A percentile compares a stretch with the other conserved stretches of the same genome.
Evolutionary conservation across 2,329 filamentous ascomycete genomes (phyloP).

Genomic region (Exserohilum rostratum): DNA sequence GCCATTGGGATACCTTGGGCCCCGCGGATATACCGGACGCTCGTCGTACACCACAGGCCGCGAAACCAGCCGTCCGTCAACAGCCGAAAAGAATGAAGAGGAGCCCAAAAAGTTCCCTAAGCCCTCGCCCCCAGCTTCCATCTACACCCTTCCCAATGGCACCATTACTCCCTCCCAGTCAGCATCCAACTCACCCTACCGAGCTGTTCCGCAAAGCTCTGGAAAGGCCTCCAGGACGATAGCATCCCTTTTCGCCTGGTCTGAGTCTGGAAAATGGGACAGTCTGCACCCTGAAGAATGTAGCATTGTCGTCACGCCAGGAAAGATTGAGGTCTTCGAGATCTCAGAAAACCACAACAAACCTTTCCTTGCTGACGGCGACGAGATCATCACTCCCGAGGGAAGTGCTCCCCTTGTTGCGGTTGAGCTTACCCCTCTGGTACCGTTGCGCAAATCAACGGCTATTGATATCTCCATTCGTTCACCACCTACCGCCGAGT

Average conservation of each 20-base stretch:
- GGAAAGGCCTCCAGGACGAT: conserved; percentile 61
- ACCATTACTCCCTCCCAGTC: conserved; percentile 82
- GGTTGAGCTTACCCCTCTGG: conserved; percentile 87
- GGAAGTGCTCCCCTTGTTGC: conserved; percentile 63
- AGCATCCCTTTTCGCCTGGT: conserved; percentile 68
- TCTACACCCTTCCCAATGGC: conserved; percentile 47
- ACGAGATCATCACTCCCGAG: conserved; percentile 46
- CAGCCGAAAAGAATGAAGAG: conserved; percentile 23
- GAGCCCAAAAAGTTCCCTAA: conserved; percentile 50
- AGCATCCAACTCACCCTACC: conserved; percentile 75
- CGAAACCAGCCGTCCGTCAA: conserved; percentile 15
- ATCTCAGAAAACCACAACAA: conserved; percentile 57
- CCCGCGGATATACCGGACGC: conserved; percentile 23
- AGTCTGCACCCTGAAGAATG: conserved; percentile 67
- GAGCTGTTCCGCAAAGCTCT: conserved; percentile 58
- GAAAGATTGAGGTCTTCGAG: conserved; percentile 68
- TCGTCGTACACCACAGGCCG: conserved; percentile 18
- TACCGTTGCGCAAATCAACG: conserved; percentile 87
- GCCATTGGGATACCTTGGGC: conserved; percentile 33
- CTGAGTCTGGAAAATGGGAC: conserved; percentile 65
- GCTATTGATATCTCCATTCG: conserved; percentile 93
- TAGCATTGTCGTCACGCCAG: conserved; percentile 66
- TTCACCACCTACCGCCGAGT: conserved; percentile 78
- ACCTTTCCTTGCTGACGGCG: conserved; percentile 48
- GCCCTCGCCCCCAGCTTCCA: conserved; percentile 49